Conservation (phyloP, 192 early-diverging fungal species). For the Coemansia sp. region DNA sequence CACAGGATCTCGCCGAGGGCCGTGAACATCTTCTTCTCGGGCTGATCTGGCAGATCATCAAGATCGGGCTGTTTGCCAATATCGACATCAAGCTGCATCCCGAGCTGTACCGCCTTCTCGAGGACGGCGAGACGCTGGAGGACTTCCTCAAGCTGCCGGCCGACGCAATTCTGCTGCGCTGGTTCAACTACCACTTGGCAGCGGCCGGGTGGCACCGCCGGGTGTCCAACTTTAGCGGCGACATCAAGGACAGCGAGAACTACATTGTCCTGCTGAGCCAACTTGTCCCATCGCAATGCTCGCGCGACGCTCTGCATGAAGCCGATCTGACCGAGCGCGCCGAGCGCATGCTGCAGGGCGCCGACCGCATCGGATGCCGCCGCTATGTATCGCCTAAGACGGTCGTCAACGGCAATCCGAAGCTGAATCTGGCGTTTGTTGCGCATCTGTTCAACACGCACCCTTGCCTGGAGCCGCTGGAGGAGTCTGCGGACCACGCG, state of each 20-base stretch:
- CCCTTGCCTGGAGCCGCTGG: constrained; percentile 90
- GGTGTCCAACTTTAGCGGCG: constrained; percentile 89
- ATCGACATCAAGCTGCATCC: constrained; percentile 99
- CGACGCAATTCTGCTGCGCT: constrained; percentile 95
- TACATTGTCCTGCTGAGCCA: constrained; percentile 95
- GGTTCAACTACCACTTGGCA: constrained; percentile 99
- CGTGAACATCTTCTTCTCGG: constrained; percentile 96
- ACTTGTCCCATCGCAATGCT: constrained; percentile 82
- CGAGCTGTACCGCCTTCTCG: constrained; percentile 93
- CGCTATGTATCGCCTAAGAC: constrained; percentile 95
- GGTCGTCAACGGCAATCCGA: constrained; percentile 92
- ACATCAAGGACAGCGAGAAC: constrained; percentile 94
- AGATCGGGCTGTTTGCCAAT: constrained; percentile 93
- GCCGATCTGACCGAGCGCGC: constrained; percentile 80
- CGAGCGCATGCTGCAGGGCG: constrained; percentile 86
- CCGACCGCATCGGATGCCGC: constrained; percentile 90
- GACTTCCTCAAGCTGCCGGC: constrained; percentile 92
- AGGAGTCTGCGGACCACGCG: constrained; percentile 81
- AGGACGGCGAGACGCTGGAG: constrained; percentile 91
- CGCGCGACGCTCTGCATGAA: constrained; percentile 77
- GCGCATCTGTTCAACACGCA: constrained; percentile 98
- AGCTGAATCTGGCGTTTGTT: constrained; percentile 99
- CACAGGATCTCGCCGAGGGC: constrained; percentile 94
- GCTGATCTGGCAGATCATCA: constrained; percentile 99
- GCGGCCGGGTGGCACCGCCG: constrained; percentile 84